These are phyloP conservation scores for Gossypium trilobum DNA, from an alignment of 441 rosid genomes.

Conservation along the genomic window DNA sequence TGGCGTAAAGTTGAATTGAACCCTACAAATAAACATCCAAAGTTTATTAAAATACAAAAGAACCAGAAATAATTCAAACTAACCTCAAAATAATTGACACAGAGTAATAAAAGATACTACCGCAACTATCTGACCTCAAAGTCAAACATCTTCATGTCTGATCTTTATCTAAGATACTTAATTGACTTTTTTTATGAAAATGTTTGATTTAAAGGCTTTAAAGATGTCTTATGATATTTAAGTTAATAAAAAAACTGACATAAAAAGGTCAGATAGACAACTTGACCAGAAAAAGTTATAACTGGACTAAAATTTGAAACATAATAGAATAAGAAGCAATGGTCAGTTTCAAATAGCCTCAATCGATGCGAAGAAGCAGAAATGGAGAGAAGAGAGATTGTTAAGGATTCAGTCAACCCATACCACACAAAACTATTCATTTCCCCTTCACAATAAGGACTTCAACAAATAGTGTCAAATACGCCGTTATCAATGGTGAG, in stretches of 20 bases:
- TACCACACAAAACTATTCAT: neutral
- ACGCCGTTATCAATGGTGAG: neutral
- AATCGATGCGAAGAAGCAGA: neutral
- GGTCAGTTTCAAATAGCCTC: neutral
- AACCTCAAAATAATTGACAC: neutral
- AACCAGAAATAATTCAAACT: constrained; percentile 4
- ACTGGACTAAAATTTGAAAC: neutral
- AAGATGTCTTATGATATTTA: neutral
- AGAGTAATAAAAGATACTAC: neutral
- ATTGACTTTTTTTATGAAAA: neutral
- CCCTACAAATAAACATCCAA: constrained; percentile 37
- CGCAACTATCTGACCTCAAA: neutral
- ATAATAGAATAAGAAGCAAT: neutral
- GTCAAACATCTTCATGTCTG: neutral
- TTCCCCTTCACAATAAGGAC: neutral
- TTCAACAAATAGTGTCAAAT: neutral
- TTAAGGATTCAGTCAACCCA: neutral
- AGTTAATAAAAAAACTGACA: neutral
- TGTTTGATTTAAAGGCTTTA: neutral
- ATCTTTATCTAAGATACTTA: neutral
- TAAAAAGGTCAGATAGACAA: neutral
- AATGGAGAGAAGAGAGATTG: neutral
- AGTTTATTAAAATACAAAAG: neutral
- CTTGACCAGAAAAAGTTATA: neutral
- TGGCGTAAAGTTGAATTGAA: constrained; percentile 95